Base-by-base conservation (phyloP, 2,329 filamentous ascomycete genomes). In the Hyphodiscus sp. region DNA sequence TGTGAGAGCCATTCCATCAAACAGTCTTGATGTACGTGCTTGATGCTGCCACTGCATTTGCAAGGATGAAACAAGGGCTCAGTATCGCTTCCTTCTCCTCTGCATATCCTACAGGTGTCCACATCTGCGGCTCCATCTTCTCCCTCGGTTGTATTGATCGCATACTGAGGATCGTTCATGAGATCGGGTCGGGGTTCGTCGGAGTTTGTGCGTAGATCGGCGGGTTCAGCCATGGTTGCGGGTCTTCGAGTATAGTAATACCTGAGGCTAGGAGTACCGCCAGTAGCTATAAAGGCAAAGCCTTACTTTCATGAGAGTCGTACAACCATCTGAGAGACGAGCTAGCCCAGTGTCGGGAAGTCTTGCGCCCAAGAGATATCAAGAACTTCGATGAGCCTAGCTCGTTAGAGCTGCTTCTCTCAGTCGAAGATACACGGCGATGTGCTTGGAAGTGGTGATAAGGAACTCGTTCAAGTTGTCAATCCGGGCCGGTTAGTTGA, bases 21-120 rank as follows among this genome's bases (percentile, higher is more conserved):
- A 70, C 94, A 99, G 69, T 95, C 89, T 72, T 99, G 94, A 70
- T 99, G 94, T 57, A 99, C 94, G 67, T 87, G 96, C 74, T 96
- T 96, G 74, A 99, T 99, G 73, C 92, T 97, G 53, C 94, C 94
- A 68, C 90, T 96, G 75, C 94, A 99, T 76, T 96, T 96, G 84
- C 94, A 99, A 6, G 94, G 94, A 68, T 95, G 94, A 75, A 96
- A 99, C 41, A 99, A 80, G 55, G 90, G 91, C 68, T 97, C 94
- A 3, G 88, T 81, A 3, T 78, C 71, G 1, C 87, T 88, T 52
- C 82, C 90, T 71, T 99, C 95, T 50, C 89, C 90, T 63, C 95
- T 83, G 72, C 94, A 99, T 76, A 99, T 99, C 57, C 94, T 86
- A 75, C 94, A 99, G n/a, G 91, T 95, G 67, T 95, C 89, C 53